Base-by-base conservation (phyloP, 495 filamentous ascomycete genomes). In the Oidiodendron maius region DNA sequence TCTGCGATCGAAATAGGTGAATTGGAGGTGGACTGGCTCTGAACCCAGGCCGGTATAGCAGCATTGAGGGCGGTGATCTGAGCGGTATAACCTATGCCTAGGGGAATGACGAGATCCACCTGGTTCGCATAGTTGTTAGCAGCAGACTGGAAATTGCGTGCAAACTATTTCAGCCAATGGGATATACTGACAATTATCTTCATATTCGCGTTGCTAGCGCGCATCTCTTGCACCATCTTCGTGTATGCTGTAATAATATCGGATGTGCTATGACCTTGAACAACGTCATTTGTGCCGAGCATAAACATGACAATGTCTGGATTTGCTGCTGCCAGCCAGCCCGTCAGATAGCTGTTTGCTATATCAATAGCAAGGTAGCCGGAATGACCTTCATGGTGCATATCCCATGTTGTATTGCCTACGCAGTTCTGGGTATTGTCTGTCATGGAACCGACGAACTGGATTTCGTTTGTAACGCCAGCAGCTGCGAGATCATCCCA, bases 251-350 rank as follows among this genome's bases (percentile, higher is more conserved):
- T 57, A 0, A 72, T 60, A 32, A 71, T 64, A 16, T 65, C 63
- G 18, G 57, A 34, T 1, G 62, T 54, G 37, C 34, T 59, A 2
- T 51, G 36, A 3, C 58, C 60, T 10, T 44, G 37, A 5, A 50
- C 39, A 1, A 72, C 62, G 46, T 72, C 70, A 45, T 72, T 69
- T 8, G 70, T 72, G 38, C 70, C 70, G 2, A 72, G 56, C 60
- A 67, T 65, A 52, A 71, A 67, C 55, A 60, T 66, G 46, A 72
- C 64, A 4, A 72, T 58, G 39, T 72, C 70, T 10, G 70, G 62
- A 3, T 57, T 58, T 0, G 63, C 64, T 24, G 40, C 60, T 21
- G 58, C 56, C 40, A 71, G 41, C 70, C 69, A 71, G 13, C 40
- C 48, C 3, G 58, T 51, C n/a, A 71, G 48, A 26, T 70, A 61